phyloP scores from a whole-genome alignment of 2,329 filamentous ascomycete genomes.

The Penicillium sp. region DNA sequence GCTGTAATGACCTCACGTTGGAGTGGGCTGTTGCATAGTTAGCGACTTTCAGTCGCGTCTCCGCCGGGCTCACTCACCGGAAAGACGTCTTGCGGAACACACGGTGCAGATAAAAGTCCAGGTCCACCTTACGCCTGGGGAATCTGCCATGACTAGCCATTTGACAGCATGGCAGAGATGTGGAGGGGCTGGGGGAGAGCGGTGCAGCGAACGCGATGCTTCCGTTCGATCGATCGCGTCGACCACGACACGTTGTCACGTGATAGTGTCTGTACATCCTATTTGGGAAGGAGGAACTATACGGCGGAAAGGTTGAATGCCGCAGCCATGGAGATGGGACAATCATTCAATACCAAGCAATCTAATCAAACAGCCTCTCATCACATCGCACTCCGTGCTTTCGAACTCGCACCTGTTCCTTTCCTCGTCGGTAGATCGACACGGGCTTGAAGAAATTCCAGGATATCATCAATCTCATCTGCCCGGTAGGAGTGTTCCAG shows the following conservation, averaged over 20 bases:
- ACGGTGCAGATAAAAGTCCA: conserved; percentile 69
- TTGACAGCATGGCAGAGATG: conserved; percentile 23
- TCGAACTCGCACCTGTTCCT: too few relatives aligned
- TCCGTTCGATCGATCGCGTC: conserved; percentile 1
- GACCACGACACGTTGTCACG: conserved; percentile 25
- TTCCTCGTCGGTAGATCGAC: too few relatives aligned
- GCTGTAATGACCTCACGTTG: conserved; percentile 86
- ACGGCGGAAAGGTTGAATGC: too few relatives aligned
- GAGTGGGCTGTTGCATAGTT: conserved; percentile 57
- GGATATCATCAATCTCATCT: not conserved
- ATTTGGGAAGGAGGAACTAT: conserved; percentile 4
- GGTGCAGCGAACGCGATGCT: not conserved
- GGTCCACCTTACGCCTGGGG: conserved; percentile 49
- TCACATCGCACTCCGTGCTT: too few relatives aligned
- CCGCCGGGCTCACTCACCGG: conserved; percentile 51
- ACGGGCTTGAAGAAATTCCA: not conserved
- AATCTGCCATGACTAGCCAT: conserved; percentile 28
- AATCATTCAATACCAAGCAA: too few relatives aligned
- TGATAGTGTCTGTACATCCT: conserved; percentile 14
- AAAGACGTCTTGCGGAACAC: conserved; percentile 74
- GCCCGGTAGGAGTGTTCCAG: not conserved
- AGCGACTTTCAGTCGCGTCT: conserved; percentile 1
- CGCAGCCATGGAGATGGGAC: too few relatives aligned
- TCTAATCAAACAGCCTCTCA: too few relatives aligned
- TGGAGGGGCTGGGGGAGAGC: not conserved